These are phyloP conservation scores for Oryza brachyantha DNA, from an alignment of 176 grass and related monocot species.

Conservation along the genomic window DNA sequence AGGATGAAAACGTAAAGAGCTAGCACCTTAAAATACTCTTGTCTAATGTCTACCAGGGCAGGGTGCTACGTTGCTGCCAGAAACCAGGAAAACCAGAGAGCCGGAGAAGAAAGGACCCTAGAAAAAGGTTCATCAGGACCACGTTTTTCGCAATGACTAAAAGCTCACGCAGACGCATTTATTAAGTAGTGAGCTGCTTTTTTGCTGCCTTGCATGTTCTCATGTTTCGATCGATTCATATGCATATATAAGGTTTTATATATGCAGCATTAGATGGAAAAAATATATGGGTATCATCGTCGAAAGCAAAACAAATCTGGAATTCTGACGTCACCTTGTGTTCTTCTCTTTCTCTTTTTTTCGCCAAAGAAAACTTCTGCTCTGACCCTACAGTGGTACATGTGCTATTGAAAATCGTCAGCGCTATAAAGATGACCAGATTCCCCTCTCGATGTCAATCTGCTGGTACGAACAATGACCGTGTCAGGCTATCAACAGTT, in stretches of 20 bases:
- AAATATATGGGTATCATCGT: not conserved
- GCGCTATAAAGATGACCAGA: slow-evolving; percentile 17
- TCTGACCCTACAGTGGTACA: not conserved
- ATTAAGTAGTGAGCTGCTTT: not conserved
- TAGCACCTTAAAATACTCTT: not conserved
- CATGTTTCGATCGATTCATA: not conserved
- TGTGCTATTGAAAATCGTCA: not conserved
- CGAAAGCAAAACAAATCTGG: not conserved
- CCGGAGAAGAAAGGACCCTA: not conserved
- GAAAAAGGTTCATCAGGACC: slow-evolving; percentile 22
- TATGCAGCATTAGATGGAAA: not conserved
- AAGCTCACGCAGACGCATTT: slow-evolving; percentile 28
- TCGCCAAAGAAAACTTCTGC: not conserved
- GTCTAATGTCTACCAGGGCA: not conserved
- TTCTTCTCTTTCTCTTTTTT: not conserved
- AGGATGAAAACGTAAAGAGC: not conserved
- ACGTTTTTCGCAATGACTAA: not conserved
- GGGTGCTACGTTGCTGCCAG: not conserved
- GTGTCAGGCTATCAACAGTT: slow-evolving; percentile 43
- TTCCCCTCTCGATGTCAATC: slow-evolving; percentile 24
- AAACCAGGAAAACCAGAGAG: not conserved
- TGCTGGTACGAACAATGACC: slow-evolving; percentile 33
- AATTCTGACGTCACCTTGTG: not conserved
- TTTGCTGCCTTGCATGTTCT: slow-evolving; percentile 19
- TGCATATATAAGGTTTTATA: not conserved